Percentiles rank a stretch among this genome's conserved stretches.
phyloP scores from a whole-genome alignment of 208 protist species.

The Wallacemonas collosoma region DNA sequence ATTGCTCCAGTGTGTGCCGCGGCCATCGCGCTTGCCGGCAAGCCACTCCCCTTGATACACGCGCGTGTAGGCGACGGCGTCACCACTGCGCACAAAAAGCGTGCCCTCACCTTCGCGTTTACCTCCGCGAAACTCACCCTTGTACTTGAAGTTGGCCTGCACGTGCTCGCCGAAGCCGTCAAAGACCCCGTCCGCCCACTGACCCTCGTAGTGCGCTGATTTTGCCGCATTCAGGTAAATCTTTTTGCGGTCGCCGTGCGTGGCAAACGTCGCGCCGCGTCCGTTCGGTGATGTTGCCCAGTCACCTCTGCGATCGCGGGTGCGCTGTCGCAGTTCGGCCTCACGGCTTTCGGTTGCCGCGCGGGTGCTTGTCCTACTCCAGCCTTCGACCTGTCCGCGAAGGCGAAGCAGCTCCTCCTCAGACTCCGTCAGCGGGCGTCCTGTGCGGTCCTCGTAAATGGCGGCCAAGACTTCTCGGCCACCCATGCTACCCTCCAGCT shows the following conservation, averaged over 20 bases:
- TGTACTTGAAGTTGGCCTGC: slow-evolving; percentile 74
- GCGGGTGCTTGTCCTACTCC: slow-evolving; percentile 9
- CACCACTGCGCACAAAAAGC: slow-evolving; percentile 69
- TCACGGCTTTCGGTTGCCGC: slow-evolving; percentile 19
- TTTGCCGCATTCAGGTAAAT: slow-evolving; percentile 87
- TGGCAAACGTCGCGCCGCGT: slow-evolving; percentile 36
- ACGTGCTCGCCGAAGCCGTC: slow-evolving; percentile 88
- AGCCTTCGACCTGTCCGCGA: slow-evolving; percentile 45
- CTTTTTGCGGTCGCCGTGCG: slow-evolving; percentile 69
- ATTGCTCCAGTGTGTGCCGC: slow-evolving; percentile 78
- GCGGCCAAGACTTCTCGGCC: slow-evolving; percentile 49
- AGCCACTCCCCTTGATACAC: slow-evolving; percentile 91
- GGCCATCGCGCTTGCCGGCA: slow-evolving; percentile 75
- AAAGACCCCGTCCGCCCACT: slow-evolving; percentile 84
- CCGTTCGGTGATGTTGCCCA: slow-evolving; percentile 5
- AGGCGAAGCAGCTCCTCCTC: slow-evolving; percentile 80
- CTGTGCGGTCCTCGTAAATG: slow-evolving; percentile 53
- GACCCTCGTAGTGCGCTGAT: slow-evolving; percentile 86
- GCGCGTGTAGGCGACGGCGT: slow-evolving; percentile 57
- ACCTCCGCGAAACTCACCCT: slow-evolving; percentile 79
- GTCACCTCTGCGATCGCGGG: slow-evolving; percentile 21
- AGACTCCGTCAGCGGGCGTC: slow-evolving; percentile 81
- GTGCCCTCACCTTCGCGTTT: slow-evolving; percentile 82
- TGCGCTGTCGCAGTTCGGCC: slow-evolving; percentile 46
- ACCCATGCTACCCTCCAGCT: slow-evolving; percentile 61